Percentiles rank a stretch among this genome's conserved stretches.
phyloP scores from a whole-genome alignment of 495 filamentous ascomycete genomes.

The Podospora sp. region DNA sequence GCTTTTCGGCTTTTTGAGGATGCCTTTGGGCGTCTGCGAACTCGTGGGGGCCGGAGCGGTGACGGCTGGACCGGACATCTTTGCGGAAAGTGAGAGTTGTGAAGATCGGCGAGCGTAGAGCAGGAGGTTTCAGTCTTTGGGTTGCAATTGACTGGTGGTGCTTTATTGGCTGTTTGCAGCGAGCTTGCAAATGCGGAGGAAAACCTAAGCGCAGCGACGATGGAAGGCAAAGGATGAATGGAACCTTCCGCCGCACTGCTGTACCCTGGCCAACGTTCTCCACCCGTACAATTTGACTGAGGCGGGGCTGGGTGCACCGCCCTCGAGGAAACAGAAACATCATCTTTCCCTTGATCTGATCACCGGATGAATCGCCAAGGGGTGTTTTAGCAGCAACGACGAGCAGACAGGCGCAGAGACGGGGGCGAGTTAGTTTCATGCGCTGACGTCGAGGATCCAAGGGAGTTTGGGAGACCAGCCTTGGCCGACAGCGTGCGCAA shows the following conservation, averaged over 20 bases:
- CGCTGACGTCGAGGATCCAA: constrained; percentile 46
- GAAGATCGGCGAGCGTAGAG: neutral
- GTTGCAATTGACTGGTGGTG: neutral
- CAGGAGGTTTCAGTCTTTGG: neutral
- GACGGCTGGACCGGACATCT: neutral
- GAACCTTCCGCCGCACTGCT: neutral
- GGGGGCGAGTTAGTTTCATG: constrained; percentile 32
- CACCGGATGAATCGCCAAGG: constrained; percentile 10
- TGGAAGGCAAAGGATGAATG: constrained; percentile 7
- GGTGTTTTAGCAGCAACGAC: constrained; percentile 4
- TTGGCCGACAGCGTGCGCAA: constrained; percentile 22
- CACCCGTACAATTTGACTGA: constrained; percentile 2
- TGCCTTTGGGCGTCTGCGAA: constrained; percentile 45
- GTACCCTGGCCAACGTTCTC: constrained; percentile 7
- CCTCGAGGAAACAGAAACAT: constrained; percentile 2
- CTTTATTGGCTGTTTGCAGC: neutral
- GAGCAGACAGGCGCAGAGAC: constrained; percentile 4
- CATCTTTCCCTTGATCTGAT: constrained; percentile 8
- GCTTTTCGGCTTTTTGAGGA: constrained; percentile 58
- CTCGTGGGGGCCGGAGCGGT: neutral
- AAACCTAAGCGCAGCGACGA: neutral
- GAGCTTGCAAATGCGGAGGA: neutral
- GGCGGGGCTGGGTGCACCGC: neutral
- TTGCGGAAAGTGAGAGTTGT: neutral
- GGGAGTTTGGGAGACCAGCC: constrained; percentile 1